These are phyloP conservation scores for Geopyxis carbonaria DNA, from an alignment of 495 filamentous ascomycete genomes.

Conservation along the genomic window DNA sequence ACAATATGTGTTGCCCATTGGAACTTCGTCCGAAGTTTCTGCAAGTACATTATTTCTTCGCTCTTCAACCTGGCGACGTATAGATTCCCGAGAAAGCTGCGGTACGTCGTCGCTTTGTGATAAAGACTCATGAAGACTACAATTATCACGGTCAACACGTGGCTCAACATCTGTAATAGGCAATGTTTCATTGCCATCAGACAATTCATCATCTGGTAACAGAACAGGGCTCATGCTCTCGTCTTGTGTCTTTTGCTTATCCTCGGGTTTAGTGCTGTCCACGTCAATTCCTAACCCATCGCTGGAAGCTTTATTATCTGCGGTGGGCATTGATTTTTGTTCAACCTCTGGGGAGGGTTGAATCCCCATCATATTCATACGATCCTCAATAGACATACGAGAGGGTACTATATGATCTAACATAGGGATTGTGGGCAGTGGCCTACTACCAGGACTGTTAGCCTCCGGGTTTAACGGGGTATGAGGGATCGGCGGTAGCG, in stretches of 20 bases:
- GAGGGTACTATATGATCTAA: conserved; percentile 43
- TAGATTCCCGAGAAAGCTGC: conserved; percentile 76
- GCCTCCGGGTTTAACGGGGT: conserved; percentile 29
- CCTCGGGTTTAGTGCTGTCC: conserved; percentile 39
- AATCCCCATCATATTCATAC: conserved; percentile 69
- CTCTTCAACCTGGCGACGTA: conserved; percentile 73
- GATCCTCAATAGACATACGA: conserved; percentile 64
- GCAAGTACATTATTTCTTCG: conserved; percentile 28
- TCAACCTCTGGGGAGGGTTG: no score
- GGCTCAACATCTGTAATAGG: conserved; percentile 17
- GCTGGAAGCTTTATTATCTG: no score
- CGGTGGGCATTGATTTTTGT: no score
- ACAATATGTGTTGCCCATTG: no score
- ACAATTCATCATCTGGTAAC: conserved; percentile 31
- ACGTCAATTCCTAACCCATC: conserved; percentile 24
- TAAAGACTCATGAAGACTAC: conserved; percentile 27
- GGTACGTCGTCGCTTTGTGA: conserved; percentile 35
- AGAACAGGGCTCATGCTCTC: conserved; percentile 31
- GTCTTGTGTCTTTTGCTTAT: conserved; percentile 32
- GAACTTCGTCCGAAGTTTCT: not conserved
- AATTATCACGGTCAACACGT: conserved; percentile 11
- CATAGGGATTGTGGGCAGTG: conserved; percentile 30
- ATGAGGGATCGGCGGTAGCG: conserved; percentile 24
- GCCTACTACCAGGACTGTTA: conserved; percentile 29
- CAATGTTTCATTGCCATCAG: conserved; percentile 30